phyloP scores from a whole-genome alignment of 345 rosid species.

The Citrus reticulata region DNA sequence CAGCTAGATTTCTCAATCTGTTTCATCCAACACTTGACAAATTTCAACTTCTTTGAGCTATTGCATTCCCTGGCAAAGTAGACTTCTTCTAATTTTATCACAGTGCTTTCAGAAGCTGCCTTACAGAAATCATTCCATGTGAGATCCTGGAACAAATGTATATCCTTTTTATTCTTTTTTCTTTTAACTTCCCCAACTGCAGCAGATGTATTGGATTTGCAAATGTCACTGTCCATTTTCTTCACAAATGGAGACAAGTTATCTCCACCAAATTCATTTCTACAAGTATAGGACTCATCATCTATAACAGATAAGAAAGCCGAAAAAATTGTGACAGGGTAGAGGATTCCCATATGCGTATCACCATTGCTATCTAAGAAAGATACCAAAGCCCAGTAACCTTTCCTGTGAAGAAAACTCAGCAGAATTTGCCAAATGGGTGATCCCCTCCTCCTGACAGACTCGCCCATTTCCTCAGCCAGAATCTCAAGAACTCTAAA shows the following conservation, averaged over 20 bases:
- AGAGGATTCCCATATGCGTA: conserved; percentile 52
- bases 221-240: conserved; percentile 10
- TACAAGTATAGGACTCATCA: conserved; percentile 22
- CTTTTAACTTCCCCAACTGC: conserved; percentile 24
- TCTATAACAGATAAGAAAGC: conserved; percentile 46
- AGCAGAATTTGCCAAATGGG: conserved; percentile 73
- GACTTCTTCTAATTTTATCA: conserved; percentile 54
- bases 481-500: conserved; percentile 55
- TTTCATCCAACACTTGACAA: conserved; percentile 92
- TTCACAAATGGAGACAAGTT: conserved; percentile 10
- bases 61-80: conserved; percentile 46
- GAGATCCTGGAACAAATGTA: conserved; percentile 37
- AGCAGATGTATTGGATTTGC: conserved; percentile 10
- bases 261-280: conserved; percentile 6
- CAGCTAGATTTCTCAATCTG: conserved; percentile 51
- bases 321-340: conserved; percentile 71
- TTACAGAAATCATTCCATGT: conserved; percentile 58
- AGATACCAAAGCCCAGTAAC: conserved; percentile 61
- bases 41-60: conserved; percentile 71
- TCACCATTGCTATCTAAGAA: conserved; percentile 43
- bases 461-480: conserved; percentile 48
- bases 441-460: conserved; percentile 29
- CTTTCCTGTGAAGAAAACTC: conserved; percentile 69
- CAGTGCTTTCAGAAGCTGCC: conserved; percentile 44
- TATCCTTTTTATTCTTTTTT: conserved; percentile 34